A percentile compares a stretch with the other conserved stretches of the same genome.
These are phyloP conservation scores for Pseudocercospora fuligena DNA, from an alignment of 2,329 filamentous ascomycete genomes.

Conservation along the genomic window DNA sequence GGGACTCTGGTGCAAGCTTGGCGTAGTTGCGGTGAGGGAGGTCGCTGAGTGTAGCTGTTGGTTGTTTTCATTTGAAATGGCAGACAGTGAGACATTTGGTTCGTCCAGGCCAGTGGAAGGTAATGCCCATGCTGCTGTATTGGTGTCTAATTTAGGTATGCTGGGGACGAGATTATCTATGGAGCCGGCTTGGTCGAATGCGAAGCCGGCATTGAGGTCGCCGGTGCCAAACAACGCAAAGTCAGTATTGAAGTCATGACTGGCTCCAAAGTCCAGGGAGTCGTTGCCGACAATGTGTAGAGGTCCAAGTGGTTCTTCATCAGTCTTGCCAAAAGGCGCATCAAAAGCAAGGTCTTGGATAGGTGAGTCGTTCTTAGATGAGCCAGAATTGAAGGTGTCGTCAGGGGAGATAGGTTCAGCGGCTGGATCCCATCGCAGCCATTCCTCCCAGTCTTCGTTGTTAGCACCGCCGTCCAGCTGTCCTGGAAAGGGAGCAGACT, in stretches of 20 bases:
- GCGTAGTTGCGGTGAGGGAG: constrained; percentile 29
- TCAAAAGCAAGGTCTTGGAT: constrained; percentile 39
- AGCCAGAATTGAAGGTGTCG: constrained; percentile 41
- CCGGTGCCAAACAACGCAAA: constrained; percentile 35
- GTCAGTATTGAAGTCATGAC: constrained; percentile 22
- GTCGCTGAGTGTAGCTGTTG: constrained; percentile 25
- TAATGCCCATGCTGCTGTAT: constrained; percentile 33
- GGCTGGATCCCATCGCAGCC: constrained; percentile 54
- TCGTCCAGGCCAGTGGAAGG: constrained; percentile 27
- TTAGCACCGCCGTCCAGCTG: constrained; percentile 24
- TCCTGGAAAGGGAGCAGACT: constrained; percentile 22
- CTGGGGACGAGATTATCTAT: constrained; percentile 26
- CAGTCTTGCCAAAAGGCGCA: constrained; percentile 30
- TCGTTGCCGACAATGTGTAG: constrained; percentile 43
- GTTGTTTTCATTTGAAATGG: constrained; percentile 31
- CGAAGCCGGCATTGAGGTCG: constrained; percentile 35
- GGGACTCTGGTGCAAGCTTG: constrained; percentile 39
- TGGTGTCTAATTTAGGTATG: constrained; percentile 34
- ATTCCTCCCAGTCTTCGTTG: constrained; percentile 51
- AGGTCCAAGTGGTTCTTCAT: constrained; percentile 36
- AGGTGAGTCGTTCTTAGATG: constrained; percentile 43
- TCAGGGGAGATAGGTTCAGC: constrained; percentile 42
- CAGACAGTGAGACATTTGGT: constrained; percentile 29
- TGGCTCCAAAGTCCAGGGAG: constrained; percentile 33
- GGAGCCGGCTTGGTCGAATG: constrained; percentile 33